Conservation (phyloP, 1,284 basidiomycete species). For the Trametes polyzona region DNA sequence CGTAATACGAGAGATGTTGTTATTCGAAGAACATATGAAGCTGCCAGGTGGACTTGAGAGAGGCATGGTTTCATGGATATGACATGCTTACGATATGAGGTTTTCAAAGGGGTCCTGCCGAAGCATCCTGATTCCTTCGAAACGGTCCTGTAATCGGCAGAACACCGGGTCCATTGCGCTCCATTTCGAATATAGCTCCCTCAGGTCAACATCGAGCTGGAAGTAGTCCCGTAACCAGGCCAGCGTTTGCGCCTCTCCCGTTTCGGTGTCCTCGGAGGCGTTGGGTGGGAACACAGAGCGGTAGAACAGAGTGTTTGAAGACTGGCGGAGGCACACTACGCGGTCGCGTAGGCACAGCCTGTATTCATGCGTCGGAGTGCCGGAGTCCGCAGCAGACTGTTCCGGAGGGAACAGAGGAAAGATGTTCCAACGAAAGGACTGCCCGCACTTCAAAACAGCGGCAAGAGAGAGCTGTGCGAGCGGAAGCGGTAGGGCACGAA, state of each 20-base stretch:
- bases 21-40: conserved; percentile 98
- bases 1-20: conserved; percentile 92
- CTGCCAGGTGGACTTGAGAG: conserved; percentile 44
- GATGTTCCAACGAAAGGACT: conserved; percentile 81
- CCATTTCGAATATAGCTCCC: conserved; percentile 84
- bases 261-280: conserved; percentile 11
- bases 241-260: conserved; percentile 58
- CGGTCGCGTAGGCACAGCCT: conserved; percentile 78
- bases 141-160: conserved; percentile 60
- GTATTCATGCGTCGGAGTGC: conserved; percentile 59
- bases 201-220: conserved; percentile 80
- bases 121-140: conserved; percentile 75
- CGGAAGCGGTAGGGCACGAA: conserved; percentile 61
- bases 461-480: conserved; percentile 69
- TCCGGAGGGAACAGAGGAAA: conserved; percentile 42
- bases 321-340: conserved; percentile 83
- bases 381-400: conserved; percentile 14
- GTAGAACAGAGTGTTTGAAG: conserved; percentile 69
- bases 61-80: neutral
- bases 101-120: conserved; percentile 98
- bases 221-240: conserved; percentile 89
- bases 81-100: conserved; percentile 76
- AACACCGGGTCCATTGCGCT: conserved; percentile 77
- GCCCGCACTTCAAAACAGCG: conserved; percentile 78
- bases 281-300: conserved; percentile 58